A percentile compares a stretch with the other conserved stretches of the same genome.
These are phyloP conservation scores for Casuarina glauca DNA, from an alignment of 306 rosid genomes.

Conservation along the genomic window DNA sequence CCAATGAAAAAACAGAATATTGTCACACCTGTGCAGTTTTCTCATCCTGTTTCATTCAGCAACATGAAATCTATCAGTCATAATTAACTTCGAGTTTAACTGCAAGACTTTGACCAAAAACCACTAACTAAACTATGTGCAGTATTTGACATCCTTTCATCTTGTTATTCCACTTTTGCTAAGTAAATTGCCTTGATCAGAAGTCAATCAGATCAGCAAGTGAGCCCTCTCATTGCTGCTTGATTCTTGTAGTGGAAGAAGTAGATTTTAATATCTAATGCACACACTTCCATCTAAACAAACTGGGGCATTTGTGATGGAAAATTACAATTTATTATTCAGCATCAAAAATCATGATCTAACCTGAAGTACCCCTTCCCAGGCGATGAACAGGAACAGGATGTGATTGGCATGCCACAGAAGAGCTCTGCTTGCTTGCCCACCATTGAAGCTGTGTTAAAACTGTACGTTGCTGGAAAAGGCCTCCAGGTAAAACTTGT, in stretches of 20 bases:
- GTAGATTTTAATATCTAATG: slow-evolving; percentile 12
- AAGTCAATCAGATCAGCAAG: slow-evolving; percentile 12
- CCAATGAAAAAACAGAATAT: background rate
- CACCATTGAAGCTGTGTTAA: slow-evolving; percentile 74
- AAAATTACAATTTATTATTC: background rate
- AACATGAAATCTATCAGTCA: background rate
- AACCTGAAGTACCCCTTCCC: slow-evolving; percentile 99
- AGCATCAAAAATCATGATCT: slow-evolving; percentile 24
- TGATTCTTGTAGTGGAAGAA: background rate
- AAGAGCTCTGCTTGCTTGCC: slow-evolving; percentile 42
- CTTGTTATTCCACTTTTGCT: background rate
- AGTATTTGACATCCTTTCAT: background rate
- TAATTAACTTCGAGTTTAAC: background rate
- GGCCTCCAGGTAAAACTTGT: slow-evolving; percentile 97
- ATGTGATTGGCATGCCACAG: slow-evolving; percentile 38
- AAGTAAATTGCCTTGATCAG: background rate
- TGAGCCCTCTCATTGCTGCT: slow-evolving; percentile 9
- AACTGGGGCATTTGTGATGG: slow-evolving; percentile 14
- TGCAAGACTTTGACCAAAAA: background rate
- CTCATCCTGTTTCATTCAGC: background rate
- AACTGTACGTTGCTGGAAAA: slow-evolving; percentile 95
- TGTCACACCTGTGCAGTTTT: background rate
- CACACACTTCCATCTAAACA: slow-evolving; percentile 14
- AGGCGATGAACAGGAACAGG: slow-evolving; percentile 91
- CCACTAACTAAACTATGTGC: background rate